phyloP scores from a whole-genome alignment of 176 grass and related monocot genomes.

The Aegilops longissima region DNA sequence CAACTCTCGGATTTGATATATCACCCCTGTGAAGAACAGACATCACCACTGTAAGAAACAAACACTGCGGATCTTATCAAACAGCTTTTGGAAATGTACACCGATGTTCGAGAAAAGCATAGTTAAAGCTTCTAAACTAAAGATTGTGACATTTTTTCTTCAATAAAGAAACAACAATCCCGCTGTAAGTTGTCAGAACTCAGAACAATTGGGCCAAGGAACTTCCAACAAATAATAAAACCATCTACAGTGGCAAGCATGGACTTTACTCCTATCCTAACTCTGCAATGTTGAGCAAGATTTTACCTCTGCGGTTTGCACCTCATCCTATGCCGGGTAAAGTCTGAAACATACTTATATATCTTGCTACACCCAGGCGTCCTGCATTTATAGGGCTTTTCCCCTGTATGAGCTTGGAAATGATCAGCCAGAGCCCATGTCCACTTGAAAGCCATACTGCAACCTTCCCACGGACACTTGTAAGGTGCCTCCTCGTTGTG shows the following conservation, averaged over 20 bases:
- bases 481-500: constrained; percentile 68
- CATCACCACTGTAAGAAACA: not conserved
- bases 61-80: constrained; percentile 22
- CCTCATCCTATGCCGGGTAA: constrained; percentile 66
- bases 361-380: constrained; percentile 58
- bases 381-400: constrained; percentile 63
- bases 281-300: constrained; percentile 23
- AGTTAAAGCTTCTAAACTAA: constrained; percentile 27
- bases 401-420: constrained; percentile 64
- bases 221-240: constrained; percentile 33
- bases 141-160: constrained; percentile 34
- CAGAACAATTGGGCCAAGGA: constrained; percentile 22
- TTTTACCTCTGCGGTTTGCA: constrained; percentile 55
- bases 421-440: constrained; percentile 68
- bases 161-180: constrained; percentile 34
- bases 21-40: constrained; percentile 1
- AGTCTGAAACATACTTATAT: constrained; percentile 76
- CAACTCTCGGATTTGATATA: constrained; percentile 30
- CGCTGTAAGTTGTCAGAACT: constrained; percentile 38
- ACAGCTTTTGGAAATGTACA: constrained; percentile 44
- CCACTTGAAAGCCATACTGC: constrained; percentile 72
- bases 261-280: constrained; percentile 39
- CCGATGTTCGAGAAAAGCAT: not conserved
- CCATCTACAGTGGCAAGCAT: constrained; percentile 37
- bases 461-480: constrained; percentile 77